Conservation (phyloP, 768 basidiomycete species). For the Phaffia tasmanica region DNA sequence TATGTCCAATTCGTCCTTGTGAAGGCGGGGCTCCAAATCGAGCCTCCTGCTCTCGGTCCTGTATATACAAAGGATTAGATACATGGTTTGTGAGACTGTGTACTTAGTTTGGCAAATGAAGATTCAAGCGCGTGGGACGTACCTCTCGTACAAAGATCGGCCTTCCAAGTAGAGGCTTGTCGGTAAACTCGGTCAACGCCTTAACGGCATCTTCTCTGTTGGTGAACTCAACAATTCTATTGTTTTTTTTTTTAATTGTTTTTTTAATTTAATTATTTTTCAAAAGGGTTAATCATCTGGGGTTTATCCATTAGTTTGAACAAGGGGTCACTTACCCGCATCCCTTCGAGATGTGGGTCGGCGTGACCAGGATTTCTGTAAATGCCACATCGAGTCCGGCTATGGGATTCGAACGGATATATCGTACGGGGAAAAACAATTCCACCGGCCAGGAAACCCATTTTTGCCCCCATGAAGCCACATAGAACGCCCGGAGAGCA, state of each 20-base stretch:
- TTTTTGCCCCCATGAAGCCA: too few relatives aligned
- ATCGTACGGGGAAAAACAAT: not conserved
- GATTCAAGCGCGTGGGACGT: conserved; percentile 26
- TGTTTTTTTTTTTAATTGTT: too few relatives aligned
- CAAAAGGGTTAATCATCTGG: too few relatives aligned
- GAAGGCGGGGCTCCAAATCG: conserved; percentile 92
- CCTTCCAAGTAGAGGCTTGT: conserved; percentile 78
- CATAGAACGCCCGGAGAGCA: not conserved
- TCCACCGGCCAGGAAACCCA: too few relatives aligned
- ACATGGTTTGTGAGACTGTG: not conserved
- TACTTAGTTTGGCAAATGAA: not conserved
- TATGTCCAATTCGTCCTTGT: conserved; percentile 68
- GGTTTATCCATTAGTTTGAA: conserved; percentile 30
- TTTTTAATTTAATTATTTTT: too few relatives aligned
- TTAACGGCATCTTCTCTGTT: conserved; percentile 80
- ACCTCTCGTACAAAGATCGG: conserved; percentile 97
- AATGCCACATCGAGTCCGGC: conserved; percentile 83
- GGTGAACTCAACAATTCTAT: conserved; percentile 87
- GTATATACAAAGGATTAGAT: conserved; percentile 7
- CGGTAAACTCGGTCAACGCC: conserved; percentile 79
- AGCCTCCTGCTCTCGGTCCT: conserved; percentile 96
- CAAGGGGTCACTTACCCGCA: conserved; percentile 67
- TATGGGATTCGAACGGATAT: not conserved
- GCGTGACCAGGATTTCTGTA: conserved; percentile 96
- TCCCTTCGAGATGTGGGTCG: conserved; percentile 92